Percentiles rank a stretch among this genome's conserved stretches.
phyloP scores from a whole-genome alignment of 805 yeast genomes.

The Yamadazyma sp. region DNA sequence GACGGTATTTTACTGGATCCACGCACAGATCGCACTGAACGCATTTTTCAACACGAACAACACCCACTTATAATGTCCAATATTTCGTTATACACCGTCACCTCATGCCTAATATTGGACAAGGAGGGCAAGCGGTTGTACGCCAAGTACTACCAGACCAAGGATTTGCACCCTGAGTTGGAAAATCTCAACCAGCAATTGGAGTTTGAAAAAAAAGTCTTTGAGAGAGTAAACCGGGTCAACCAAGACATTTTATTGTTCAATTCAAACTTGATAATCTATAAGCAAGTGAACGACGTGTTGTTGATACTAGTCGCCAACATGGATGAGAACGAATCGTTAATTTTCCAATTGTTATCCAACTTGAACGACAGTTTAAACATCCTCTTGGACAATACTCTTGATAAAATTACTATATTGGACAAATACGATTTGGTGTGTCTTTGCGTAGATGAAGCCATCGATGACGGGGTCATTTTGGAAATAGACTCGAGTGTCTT shows the following conservation, averaged over 20 bases:
- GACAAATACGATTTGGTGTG: conserved; percentile 85
- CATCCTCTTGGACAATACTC: conserved; percentile 62
- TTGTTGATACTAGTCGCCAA: conserved; percentile 70
- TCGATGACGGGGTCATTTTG: conserved; percentile 90
- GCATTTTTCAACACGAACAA: conserved; percentile 7
- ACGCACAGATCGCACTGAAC: conserved; percentile 8
- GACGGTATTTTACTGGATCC: conserved; percentile 2
- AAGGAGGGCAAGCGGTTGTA: conserved; percentile 75
- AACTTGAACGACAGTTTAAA: conserved; percentile 83
- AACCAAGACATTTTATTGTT: conserved; percentile 77
- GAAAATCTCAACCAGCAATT: conserved; percentile 56
- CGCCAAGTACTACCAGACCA: conserved; percentile 80
- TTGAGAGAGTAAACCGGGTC: conserved; percentile 74
- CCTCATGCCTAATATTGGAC: conserved; percentile 80
- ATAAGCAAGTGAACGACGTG: conserved; percentile 80
- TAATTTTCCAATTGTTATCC: conserved; percentile 70
- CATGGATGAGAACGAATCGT: conserved; percentile 80
- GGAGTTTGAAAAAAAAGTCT: conserved; percentile 71
- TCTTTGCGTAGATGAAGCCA: conserved; percentile 84
- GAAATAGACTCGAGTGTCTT: conserved; percentile 87
- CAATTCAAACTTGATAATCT: conserved; percentile 79
- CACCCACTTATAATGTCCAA: conserved; percentile 25
- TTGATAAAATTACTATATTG: conserved; percentile 76
- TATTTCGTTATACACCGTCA: conserved; percentile 74
- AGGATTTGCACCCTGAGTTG: conserved; percentile 27